Conservation (phyloP, 441 rosid species). For the Aleurites moluccanus region DNA sequence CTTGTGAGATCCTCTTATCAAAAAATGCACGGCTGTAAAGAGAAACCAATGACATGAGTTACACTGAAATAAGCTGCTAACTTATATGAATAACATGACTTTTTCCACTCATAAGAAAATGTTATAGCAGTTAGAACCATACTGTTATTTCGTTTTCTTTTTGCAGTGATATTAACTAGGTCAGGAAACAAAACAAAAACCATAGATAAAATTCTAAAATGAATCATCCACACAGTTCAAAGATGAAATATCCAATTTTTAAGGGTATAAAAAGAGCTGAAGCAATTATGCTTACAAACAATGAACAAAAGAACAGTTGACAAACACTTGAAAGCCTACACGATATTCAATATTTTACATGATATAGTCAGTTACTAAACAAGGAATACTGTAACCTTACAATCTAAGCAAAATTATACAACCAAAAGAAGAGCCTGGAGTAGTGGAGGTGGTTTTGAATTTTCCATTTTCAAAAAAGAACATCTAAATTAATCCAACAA, state of each 20-base stretch:
- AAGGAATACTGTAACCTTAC: neutral
- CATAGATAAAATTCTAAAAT: neutral
- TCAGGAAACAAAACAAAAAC: neutral
- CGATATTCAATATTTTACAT: neutral
- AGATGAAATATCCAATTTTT: neutral
- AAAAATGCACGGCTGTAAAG: conserved; percentile 43
- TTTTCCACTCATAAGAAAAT: neutral
- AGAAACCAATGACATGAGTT: neutral
- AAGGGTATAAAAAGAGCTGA: neutral
- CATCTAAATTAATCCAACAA: neutral
- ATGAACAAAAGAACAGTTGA: neutral
- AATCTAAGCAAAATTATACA: neutral
- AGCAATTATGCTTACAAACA: neutral
- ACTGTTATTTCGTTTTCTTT: neutral
- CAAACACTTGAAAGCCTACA: neutral
- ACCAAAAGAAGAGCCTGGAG: neutral
- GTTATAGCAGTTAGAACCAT: neutral
- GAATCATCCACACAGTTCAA: neutral
- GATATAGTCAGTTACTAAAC: neutral
- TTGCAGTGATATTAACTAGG: neutral
- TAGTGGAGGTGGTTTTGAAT: neutral
- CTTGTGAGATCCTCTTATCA: conserved; percentile 55
- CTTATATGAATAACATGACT: neutral
- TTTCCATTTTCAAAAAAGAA: neutral
- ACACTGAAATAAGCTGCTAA: neutral